Evolutionary conservation across 2,329 filamentous ascomycete species (phyloP).

Genomic region (Acarospora socialis): DNA sequence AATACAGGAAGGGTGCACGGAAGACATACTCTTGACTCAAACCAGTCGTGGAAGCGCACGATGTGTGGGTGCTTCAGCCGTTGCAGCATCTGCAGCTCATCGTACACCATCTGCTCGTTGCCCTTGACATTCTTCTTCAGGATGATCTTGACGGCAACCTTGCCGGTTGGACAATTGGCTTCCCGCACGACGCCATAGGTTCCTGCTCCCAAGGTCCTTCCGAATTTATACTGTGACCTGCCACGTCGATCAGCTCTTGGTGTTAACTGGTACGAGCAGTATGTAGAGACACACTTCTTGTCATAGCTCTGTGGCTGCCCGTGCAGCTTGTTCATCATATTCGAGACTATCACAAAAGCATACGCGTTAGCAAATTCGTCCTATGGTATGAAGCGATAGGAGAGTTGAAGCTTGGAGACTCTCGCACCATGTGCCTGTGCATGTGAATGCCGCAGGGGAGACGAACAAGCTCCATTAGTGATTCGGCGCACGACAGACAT

Average conservation of each 20-base stretch:
- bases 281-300: slow-evolving; percentile 57
- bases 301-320: slow-evolving; percentile 97
- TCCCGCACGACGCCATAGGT: slow-evolving; percentile 98
- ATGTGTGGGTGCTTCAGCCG: slow-evolving; percentile 86
- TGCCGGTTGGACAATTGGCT: slow-evolving; percentile 68
- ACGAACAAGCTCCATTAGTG: neutral
- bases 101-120: slow-evolving; percentile 97
- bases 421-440: too few relatives aligned
- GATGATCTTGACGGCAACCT: slow-evolving; percentile 97
- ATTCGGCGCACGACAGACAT: neutral
- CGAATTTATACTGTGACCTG: slow-evolving; percentile 80
- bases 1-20: too few relatives aligned
- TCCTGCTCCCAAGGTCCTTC: slow-evolving; percentile 83
- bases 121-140: slow-evolving; percentile 98
- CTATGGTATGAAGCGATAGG: neutral
- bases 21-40: slow-evolving; percentile 72
- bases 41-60: slow-evolving; percentile 96
- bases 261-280: too few relatives aligned
- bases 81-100: slow-evolving; percentile 90
- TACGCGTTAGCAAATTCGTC: neutral
- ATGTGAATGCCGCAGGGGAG: slow-evolving; percentile 1
- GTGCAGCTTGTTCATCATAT: slow-evolving; percentile 89
- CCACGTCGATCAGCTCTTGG: neutral
- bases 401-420: too few relatives aligned
- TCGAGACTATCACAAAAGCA: slow-evolving; percentile 48